Percentiles rank a stretch among this genome's conserved stretches.
Evolutionary conservation across 1,284 basidiomycete species (phyloP).

Genomic region (Ceratobasidium sp.): DNA sequence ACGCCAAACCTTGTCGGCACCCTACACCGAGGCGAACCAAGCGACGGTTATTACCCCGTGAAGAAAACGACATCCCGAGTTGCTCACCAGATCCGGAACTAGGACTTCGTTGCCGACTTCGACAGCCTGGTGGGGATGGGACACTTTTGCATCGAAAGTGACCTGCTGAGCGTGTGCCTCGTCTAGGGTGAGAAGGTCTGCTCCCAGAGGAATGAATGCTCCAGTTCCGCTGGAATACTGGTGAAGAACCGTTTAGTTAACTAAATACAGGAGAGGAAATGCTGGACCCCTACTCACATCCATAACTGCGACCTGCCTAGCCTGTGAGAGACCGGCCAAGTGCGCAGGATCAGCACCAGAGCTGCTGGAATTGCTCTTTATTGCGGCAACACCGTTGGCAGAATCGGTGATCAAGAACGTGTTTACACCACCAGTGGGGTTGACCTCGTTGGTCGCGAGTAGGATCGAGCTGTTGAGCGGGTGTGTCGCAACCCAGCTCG

Average conservation of each 20-base stretch:
- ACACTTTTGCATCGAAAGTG: conserved; percentile 23
- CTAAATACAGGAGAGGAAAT: not conserved
- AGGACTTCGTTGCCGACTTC: conserved; percentile 33
- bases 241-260: not conserved
- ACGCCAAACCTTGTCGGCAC: conserved; percentile 50
- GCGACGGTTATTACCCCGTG: not conserved
- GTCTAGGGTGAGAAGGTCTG: conserved; percentile 16
- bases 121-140: conserved; percentile 42
- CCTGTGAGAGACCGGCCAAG: not conserved
- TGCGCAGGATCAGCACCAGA: conserved; percentile 37
- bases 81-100: conserved; percentile 41
- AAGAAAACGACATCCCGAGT: not conserved
- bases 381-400: conserved; percentile 10
- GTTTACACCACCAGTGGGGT: conserved; percentile 50
- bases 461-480: conserved; percentile 65
- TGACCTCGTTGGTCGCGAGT: conserved; percentile 66
- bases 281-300: conserved; percentile 21
- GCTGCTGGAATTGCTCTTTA: conserved; percentile 17
- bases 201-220: conserved; percentile 31
- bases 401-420: conserved; percentile 47
- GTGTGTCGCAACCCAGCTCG: conserved; percentile 74
- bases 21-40: conserved; percentile 29
- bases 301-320: conserved; percentile 34
- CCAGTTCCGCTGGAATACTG: conserved; percentile 40
- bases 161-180: conserved; percentile 17